These are phyloP conservation scores for Phytophthora podocarpi DNA, from an alignment of 352 stramenopile genomes.

Conservation along the genomic window DNA sequence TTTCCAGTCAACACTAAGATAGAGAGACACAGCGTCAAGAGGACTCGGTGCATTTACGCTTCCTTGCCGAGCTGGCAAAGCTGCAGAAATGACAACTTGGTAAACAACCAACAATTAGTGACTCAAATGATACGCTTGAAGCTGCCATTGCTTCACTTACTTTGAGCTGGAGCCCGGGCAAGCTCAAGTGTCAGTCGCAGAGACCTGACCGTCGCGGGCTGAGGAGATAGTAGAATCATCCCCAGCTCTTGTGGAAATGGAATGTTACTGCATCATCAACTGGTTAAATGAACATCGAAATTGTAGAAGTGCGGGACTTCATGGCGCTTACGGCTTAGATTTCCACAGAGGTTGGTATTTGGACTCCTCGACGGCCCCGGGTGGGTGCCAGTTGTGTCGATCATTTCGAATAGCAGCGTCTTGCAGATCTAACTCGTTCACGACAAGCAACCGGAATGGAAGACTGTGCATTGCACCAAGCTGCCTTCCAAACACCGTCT, in stretches of 20 bases:
- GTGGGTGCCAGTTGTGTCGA: constrained; percentile 4
- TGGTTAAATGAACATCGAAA: background rate
- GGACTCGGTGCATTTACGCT: background rate
- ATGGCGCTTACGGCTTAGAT: constrained; percentile 24
- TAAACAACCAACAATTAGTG: background rate
- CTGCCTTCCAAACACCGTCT: too few species aligned
- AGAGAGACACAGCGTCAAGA: constrained; percentile 38
- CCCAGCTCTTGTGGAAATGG: constrained; percentile 35
- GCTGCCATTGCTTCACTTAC: constrained; percentile 3
- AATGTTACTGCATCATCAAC: constrained; percentile 5
- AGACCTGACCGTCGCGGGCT: constrained; percentile 11
- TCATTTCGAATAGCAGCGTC: constrained; percentile 4
- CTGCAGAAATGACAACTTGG: constrained; percentile 32
- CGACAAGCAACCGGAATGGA: constrained; percentile 31
- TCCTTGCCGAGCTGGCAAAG: constrained; percentile 8
- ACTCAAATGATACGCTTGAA: background rate
- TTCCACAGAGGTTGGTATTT: constrained; percentile 17
- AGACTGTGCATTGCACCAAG: constrained; percentile 26
- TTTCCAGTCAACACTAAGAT: constrained; percentile 36
- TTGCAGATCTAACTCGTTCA: constrained; percentile 29
- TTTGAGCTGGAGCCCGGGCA: constrained; percentile 11
- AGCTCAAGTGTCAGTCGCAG: constrained; percentile 9
- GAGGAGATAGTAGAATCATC: constrained; percentile 34
- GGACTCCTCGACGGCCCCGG: constrained; percentile 17
- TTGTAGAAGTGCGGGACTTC: background rate